A percentile compares a stretch with the other conserved stretches of the same genome.
phyloP scores from a whole-genome alignment of 2,329 filamentous ascomycete species.

The Didymella segeticola region DNA sequence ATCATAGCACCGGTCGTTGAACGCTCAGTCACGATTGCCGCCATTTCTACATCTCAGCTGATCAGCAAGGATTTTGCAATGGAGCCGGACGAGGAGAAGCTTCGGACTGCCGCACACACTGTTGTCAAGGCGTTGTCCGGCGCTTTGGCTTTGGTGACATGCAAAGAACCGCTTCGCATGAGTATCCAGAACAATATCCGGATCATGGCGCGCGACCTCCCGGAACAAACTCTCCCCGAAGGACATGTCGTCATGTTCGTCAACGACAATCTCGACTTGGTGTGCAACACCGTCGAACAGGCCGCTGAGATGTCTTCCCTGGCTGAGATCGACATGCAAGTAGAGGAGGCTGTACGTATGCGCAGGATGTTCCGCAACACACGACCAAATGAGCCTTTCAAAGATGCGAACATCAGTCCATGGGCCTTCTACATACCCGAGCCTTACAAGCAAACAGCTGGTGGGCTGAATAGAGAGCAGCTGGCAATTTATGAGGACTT shows the following conservation, averaged over 20 bases:
- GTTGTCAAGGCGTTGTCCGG: conserved; percentile 96
- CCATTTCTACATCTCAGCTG: conserved; percentile 94
- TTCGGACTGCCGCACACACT: conserved; percentile 85
- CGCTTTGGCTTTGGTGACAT: conserved; percentile 94
- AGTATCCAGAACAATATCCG: conserved; percentile 98
- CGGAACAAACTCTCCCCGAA: conserved; percentile 80
- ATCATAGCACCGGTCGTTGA: conserved; percentile 98
- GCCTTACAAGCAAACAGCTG: conserved; percentile 84
- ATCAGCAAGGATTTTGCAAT: conserved; percentile 96
- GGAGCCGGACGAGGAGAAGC: conserved; percentile 85
- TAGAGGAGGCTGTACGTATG: conserved; percentile 79
- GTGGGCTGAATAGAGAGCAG: conserved; percentile 87
- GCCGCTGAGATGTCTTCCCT: conserved; percentile 93
- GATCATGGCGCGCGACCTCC: conserved; percentile 72
- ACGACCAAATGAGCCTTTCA: conserved; percentile 82
- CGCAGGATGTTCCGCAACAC: conserved; percentile 77
- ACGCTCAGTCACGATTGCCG: conserved; percentile 95
- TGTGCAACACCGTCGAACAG: conserved; percentile 92
- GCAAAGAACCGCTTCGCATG: conserved; percentile 93
- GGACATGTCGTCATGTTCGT: conserved; percentile 98
- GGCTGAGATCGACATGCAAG: conserved; percentile 92
- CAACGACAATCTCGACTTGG: conserved; percentile 93
- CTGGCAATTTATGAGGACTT: conserved; percentile 98
- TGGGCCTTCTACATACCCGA: conserved; percentile 95
- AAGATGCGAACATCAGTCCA: conserved; percentile 80